These are phyloP conservation scores for Alternaria brassicae DNA, from an alignment of 2,329 filamentous ascomycete genomes.

Conservation along the genomic window DNA sequence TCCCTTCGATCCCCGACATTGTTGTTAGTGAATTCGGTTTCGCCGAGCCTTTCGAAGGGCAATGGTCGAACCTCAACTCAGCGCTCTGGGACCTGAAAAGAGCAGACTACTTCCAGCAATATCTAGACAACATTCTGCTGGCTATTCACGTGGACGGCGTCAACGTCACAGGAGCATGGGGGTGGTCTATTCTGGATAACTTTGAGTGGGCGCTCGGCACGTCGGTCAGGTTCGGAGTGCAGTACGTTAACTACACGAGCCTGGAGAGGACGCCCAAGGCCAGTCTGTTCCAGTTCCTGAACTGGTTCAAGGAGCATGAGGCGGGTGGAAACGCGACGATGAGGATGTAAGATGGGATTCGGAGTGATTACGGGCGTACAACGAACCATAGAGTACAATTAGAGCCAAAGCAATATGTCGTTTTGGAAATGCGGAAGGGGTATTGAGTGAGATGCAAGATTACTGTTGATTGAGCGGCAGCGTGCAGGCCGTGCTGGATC, in stretches of 20 bases:
- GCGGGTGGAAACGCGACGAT: slow-evolving; percentile 36
- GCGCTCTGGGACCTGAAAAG: slow-evolving; percentile 52
- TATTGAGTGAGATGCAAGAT: not conserved
- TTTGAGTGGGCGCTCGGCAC: slow-evolving; percentile 53
- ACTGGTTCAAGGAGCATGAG: slow-evolving; percentile 52
- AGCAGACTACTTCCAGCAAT: slow-evolving; percentile 53
- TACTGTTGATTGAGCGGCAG: not conserved
- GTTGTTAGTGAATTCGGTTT: slow-evolving; percentile 54
- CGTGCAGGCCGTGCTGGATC: not conserved
- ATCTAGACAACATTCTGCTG: slow-evolving; percentile 52
- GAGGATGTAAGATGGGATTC: slow-evolving; percentile 18
- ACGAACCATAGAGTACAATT: not conserved
- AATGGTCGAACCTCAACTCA: slow-evolving; percentile 38
- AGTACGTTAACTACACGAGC: slow-evolving; percentile 54
- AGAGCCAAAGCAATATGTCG: not conserved
- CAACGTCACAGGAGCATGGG: slow-evolving; percentile 54
- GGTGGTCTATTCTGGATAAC: slow-evolving; percentile 54
- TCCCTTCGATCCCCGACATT: slow-evolving; percentile 52
- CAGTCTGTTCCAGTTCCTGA: slow-evolving; percentile 53
- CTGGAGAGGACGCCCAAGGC: slow-evolving; percentile 53
- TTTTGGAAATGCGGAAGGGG: not conserved
- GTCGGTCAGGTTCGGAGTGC: slow-evolving; percentile 50
- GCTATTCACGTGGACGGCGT: slow-evolving; percentile 49
- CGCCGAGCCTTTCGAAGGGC: slow-evolving; percentile 51
- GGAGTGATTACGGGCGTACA: not conserved